These are phyloP conservation scores for Lachancea cidri DNA, from an alignment of 805 yeast species.

Conservation along the genomic window DNA sequence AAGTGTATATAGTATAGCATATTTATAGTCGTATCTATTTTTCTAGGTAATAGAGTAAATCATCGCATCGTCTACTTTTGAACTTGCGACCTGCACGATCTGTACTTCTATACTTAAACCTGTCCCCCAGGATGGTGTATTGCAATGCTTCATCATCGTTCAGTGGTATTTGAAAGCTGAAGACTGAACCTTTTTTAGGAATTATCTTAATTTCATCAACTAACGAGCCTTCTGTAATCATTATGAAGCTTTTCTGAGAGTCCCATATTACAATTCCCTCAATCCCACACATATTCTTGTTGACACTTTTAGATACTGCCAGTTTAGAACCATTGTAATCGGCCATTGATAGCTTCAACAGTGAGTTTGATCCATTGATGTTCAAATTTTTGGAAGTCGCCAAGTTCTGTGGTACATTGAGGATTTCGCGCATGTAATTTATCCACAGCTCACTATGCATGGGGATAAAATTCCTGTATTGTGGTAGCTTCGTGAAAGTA, in stretches of 20 bases:
- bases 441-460: conserved; percentile 65
- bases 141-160: conserved; percentile 40
- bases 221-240: conserved; percentile 37
- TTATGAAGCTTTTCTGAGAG: conserved; percentile 62
- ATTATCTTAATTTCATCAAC: conserved; percentile 65
- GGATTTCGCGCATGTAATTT: conserved; percentile 54
- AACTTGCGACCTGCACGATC: conserved; percentile 84
- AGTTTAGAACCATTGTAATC: conserved; percentile 77
- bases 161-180: conserved; percentile 45
- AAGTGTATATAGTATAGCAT: no score
- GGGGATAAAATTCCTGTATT: conserved; percentile 46
- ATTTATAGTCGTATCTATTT: no score
- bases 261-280: conserved; percentile 83
- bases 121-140: conserved; percentile 71
- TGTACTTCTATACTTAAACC: conserved; percentile 67
- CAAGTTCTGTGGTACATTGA: conserved; percentile 34
- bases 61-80: conserved; percentile 71
- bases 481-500: conserved; percentile 25
- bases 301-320: conserved; percentile 52
- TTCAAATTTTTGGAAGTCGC: conserved; percentile 14
- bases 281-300: conserved; percentile 52
- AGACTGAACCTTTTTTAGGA: conserved; percentile 62
- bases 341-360: conserved; percentile 63
- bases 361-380: conserved; percentile 30
- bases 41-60: conserved; percentile 35